These are phyloP conservation scores for Ogataea nonfermentans DNA, from an alignment of 805 yeast genomes.

Conservation along the genomic window DNA sequence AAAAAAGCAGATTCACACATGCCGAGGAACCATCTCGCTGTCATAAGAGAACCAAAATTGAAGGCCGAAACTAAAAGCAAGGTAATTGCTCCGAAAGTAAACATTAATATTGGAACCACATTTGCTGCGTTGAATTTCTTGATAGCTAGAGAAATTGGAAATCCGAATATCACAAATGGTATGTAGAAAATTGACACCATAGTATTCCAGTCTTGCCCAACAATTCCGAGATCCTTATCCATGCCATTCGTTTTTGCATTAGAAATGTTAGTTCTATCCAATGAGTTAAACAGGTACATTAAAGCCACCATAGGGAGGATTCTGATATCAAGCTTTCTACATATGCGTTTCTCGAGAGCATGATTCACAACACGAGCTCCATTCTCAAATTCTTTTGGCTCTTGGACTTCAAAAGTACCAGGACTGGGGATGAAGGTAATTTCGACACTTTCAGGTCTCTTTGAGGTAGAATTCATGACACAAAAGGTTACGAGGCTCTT, in stretches of 20 bases:
- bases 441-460: no score
- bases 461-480: no score
- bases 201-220: slow-evolving; percentile 43
- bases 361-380: slow-evolving; percentile 4
- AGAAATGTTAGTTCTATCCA: slow-evolving; percentile 48
- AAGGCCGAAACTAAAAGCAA: slow-evolving; percentile 38
- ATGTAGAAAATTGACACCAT: slow-evolving; percentile 45
- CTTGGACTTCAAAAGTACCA: no score
- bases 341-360: slow-evolving; percentile 30
- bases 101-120: slow-evolving; percentile 43
- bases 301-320: slow-evolving; percentile 45
- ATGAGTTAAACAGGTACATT: slow-evolving; percentile 46
- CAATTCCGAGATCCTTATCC: slow-evolving; percentile 40
- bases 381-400: no score
- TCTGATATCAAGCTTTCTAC: slow-evolving; percentile 42
- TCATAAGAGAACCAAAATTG: slow-evolving; percentile 36
- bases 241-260: slow-evolving; percentile 50
- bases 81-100: slow-evolving; percentile 44
- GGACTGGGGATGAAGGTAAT: no score
- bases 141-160: slow-evolving; percentile 41
- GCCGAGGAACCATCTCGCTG: slow-evolving; percentile 39
- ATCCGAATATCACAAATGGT: slow-evolving; percentile 45
- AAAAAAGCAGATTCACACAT: slow-evolving; percentile 38
- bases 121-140: slow-evolving; percentile 43
- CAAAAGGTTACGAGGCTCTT: no score